Evolutionary conservation across 2,329 filamentous ascomycete species (phyloP), one percentile per base, ranked within the genome.

Genomic region (Stagonosporopsis chrysanthemi): DNA sequence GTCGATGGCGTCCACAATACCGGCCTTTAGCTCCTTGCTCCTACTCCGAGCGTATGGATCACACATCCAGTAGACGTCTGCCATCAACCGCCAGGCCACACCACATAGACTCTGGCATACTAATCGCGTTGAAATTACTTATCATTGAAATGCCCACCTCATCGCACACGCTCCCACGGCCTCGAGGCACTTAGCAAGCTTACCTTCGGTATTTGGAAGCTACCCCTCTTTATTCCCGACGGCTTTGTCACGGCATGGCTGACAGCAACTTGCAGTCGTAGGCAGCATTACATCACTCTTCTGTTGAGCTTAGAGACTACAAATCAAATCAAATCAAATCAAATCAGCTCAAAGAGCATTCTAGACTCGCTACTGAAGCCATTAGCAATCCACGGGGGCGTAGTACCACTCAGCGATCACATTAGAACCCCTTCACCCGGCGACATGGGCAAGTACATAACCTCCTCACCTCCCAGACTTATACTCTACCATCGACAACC

Each of bases 211-310:
- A 44, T 52, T 57, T 52, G 44, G 48, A 52, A 52, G 44, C 31
- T 57, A 48, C 54, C 54, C 54, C 54, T 57, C 54, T 44, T 40
- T 57, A 45, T 35, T 36, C 31, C 48, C 54, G 48, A 31, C 38
- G 38, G 44, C 48, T 57, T 52, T 48, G 43, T 57, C 48, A 52
- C 19, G 6, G 24, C 29, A 29, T n/a, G 28, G 43, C 48, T 52
- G n/a, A n/a, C n/a, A 12, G 6, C n/a, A 22, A 31, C 24, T 29
- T 24, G 4, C 11, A 28, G 23, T 12, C 17, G 35, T 8, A 6
- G 31, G 29, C 24, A n/a, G 8, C 11, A 44, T 49, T 39, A 44
- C 52, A 40, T 50, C 45, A 50, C n/a, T 11, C 39, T 38, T 22
- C n/a, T 45, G 40, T 24, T 29, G 19, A 26, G 52, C 12, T 33